Evolutionary conservation across 2,329 filamentous ascomycete species (phyloP).

Genomic region (Coniochaeta prunicola): DNA sequence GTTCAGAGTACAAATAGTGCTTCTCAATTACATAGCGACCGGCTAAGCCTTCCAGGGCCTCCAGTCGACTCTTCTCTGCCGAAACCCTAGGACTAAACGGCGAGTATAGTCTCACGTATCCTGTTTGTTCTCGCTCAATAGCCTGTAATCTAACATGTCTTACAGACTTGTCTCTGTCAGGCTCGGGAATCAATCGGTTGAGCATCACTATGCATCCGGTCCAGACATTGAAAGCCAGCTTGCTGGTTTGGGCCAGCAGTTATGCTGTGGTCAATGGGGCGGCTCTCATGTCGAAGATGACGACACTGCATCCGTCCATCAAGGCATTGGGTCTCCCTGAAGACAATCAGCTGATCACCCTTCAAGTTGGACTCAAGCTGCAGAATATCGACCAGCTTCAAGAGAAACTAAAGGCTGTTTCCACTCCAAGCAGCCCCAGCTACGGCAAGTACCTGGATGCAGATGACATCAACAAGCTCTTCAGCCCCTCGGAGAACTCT

Average conservation of each 20-base stretch:
- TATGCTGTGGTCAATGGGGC: constrained; percentile 3
- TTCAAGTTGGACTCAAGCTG: constrained; percentile 13
- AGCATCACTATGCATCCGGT: not conserved
- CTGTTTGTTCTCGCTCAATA: not conserved
- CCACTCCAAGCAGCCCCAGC: constrained; percentile 16
- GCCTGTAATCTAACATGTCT: not conserved
- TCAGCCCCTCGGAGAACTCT: constrained; percentile 13
- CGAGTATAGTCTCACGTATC: not conserved
- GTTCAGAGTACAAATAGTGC: not conserved
- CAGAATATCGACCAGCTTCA: constrained; percentile 18
- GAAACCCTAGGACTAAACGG: not conserved
- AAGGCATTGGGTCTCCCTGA: constrained; percentile 8
- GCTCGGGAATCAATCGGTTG: not conserved
- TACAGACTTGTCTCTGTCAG: not conserved
- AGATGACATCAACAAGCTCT: constrained; percentile 15
- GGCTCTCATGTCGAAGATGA: constrained; percentile 11
- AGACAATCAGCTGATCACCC: constrained; percentile 10
- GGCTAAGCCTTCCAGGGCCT: not conserved
- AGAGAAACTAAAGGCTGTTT: constrained; percentile 15
- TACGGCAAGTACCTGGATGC: constrained; percentile 18
- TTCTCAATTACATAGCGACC: not conserved
- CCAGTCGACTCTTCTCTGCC: not conserved
- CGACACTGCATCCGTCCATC: constrained; percentile 7
- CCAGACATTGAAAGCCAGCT: not conserved
- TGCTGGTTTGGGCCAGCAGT: not conserved